phyloP scores from a whole-genome alignment of 1,139 yeast species.

The Pneumocystis wakefieldiae region DNA sequence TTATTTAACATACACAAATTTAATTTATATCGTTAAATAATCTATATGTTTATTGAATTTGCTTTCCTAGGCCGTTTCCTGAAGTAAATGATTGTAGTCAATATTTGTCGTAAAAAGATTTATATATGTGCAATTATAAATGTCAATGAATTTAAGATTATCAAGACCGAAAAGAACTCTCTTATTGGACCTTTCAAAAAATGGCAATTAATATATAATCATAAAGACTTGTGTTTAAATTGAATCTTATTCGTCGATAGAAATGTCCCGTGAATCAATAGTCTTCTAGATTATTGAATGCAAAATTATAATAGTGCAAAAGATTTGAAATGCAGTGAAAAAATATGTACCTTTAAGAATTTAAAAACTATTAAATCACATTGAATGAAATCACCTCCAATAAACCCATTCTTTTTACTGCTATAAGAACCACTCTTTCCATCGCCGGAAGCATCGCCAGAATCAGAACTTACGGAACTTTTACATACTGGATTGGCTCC shows the following conservation, averaged over 20 bases:
- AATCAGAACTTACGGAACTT: constrained; percentile 17
- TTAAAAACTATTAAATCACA: background rate
- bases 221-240: background rate
- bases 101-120: background rate
- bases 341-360: background rate
- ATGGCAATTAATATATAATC: background rate
- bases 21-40: background rate
- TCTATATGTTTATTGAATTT: background rate
- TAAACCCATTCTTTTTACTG: too few relatives aligned
- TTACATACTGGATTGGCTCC: constrained; percentile 26
- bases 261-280: background rate
- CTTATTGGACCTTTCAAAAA: background rate
- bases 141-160: background rate
- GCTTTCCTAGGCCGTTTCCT: background rate
- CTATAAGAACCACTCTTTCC: constrained; percentile 11
- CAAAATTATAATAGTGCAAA: background rate
- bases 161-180: background rate
- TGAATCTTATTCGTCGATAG: background rate
- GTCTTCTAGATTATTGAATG: background rate
- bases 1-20: background rate
- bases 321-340: background rate
- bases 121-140: background rate
- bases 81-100: background rate
- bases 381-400: background rate
- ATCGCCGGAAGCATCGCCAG: constrained; percentile 5